Conservation (phyloP, 2,329 filamentous ascomycete genomes). For the Bisporella sp. region DNA sequence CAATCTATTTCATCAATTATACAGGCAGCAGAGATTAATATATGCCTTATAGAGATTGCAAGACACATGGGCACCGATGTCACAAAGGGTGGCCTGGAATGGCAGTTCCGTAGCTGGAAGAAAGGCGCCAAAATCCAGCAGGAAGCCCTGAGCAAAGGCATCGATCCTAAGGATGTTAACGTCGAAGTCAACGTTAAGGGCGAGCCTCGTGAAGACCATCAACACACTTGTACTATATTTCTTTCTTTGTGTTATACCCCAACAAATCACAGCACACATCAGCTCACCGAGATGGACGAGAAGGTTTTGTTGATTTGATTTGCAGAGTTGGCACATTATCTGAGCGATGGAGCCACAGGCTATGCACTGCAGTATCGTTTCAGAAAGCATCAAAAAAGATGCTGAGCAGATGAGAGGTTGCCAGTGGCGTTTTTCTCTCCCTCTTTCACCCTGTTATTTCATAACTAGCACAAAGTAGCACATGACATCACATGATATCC, state of each 20-base stretch:
- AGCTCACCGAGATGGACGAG: background rate
- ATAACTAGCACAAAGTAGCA: background rate
- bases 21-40: no score
- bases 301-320: background rate
- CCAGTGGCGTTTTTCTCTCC: background rate
- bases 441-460: background rate
- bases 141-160: conserved; percentile 35
- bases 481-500: background rate
- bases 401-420: background rate
- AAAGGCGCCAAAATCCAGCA: conserved; percentile 42
- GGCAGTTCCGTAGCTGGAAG: conserved; percentile 52
- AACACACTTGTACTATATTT: background rate
- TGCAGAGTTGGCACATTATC: background rate
- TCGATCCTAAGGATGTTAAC: conserved; percentile 28
- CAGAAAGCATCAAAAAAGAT: background rate
- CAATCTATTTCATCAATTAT: no score
- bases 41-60: conserved; percentile 42
- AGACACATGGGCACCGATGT: conserved; percentile 51
- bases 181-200: background rate
- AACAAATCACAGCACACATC: no score
- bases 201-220: background rate
- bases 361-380: background rate
- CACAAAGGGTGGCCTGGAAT: conserved; percentile 50
- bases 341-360: background rate
- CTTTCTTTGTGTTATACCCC: background rate